These are phyloP conservation scores for Hypoxylon fuscum DNA, from an alignment of 495 filamentous ascomycete genomes.

Conservation along the genomic window DNA sequence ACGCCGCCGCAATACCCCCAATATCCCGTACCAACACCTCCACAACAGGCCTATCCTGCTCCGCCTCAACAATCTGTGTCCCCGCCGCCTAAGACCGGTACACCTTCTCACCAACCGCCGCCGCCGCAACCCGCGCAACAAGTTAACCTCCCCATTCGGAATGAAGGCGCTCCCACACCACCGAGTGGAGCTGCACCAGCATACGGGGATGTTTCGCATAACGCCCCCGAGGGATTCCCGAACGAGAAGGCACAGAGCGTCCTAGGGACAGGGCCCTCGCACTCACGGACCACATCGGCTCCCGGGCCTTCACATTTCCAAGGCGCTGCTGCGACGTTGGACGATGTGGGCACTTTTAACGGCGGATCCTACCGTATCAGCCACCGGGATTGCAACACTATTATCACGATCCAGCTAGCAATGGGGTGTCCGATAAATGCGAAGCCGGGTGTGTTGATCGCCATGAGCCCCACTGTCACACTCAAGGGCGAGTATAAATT, in stretches of 20 bases:
- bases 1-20: constrained; percentile 55
- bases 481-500: constrained; percentile 84
- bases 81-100: constrained; percentile 39
- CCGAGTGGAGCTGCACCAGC: constrained; percentile 45
- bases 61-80: constrained; percentile 42
- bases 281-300: constrained; percentile 55
- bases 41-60: constrained; percentile 51
- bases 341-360: constrained; percentile 94
- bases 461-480: constrained; percentile 88
- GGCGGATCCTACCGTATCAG: constrained; percentile 93
- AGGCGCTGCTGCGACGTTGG: constrained; percentile 68
- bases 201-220: constrained; percentile 45
- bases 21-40: constrained; percentile 50
- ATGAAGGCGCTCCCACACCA: constrained; percentile 38
- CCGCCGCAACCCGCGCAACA: constrained; percentile 38
- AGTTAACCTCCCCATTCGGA: constrained; percentile 40
- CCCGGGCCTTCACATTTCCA: constrained; percentile 59
- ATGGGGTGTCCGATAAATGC: constrained; percentile 84
- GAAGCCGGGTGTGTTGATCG: constrained; percentile 88
- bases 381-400: constrained; percentile 88
- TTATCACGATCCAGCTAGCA: constrained; percentile 88
- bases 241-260: constrained; percentile 49
- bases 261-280: constrained; percentile 42
- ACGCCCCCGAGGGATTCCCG: constrained; percentile 42
- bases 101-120: constrained; percentile 43